A percentile compares a stretch with the other conserved stretches of the same genome.
Evolutionary conservation across 306 rosid genomes (phyloP).

Genomic region (Sindora glabra): DNA sequence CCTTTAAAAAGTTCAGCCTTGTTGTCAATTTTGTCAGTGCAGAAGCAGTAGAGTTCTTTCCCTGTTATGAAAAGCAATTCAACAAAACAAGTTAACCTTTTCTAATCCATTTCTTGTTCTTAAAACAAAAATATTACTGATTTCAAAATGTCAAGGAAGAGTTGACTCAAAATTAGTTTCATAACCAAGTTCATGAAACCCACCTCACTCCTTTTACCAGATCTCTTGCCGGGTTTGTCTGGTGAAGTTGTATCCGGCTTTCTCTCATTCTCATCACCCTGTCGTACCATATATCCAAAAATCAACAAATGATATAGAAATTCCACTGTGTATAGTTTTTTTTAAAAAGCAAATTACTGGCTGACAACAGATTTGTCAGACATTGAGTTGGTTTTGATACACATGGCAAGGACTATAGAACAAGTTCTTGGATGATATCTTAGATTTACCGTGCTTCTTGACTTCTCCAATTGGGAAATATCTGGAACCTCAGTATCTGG

Average conservation of each 20-base stretch:
- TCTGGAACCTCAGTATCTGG: slow-evolving; percentile 35
- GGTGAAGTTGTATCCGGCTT: slow-evolving; percentile 28
- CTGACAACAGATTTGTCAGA: too few species aligned
- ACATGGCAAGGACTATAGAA: slow-evolving; percentile 4
- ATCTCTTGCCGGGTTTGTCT: slow-evolving; percentile 45
- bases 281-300: too few species aligned
- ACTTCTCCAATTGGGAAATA: slow-evolving; percentile 33
- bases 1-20: slow-evolving; percentile 81
- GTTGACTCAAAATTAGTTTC: neutral
- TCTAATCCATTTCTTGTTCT: too few species aligned
- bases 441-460: slow-evolving; percentile 64
- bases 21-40: slow-evolving; percentile 73
- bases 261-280: slow-evolving; percentile 38
- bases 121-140: too few species aligned
- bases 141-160: too few species aligned
- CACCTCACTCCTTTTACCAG: slow-evolving; percentile 58
- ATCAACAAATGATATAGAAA: too few species aligned
- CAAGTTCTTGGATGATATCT: neutral
- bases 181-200: slow-evolving; percentile 19
- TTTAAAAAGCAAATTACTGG: too few species aligned
- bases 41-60: slow-evolving; percentile 39
- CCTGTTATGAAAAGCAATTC: slow-evolving; percentile 52
- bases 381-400: too few species aligned
- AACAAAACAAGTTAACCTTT: too few species aligned
- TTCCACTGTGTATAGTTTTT: too few species aligned